phyloP scores from a whole-genome alignment of 257 asterid genomes.

The Solanum ossicruentum region DNA sequence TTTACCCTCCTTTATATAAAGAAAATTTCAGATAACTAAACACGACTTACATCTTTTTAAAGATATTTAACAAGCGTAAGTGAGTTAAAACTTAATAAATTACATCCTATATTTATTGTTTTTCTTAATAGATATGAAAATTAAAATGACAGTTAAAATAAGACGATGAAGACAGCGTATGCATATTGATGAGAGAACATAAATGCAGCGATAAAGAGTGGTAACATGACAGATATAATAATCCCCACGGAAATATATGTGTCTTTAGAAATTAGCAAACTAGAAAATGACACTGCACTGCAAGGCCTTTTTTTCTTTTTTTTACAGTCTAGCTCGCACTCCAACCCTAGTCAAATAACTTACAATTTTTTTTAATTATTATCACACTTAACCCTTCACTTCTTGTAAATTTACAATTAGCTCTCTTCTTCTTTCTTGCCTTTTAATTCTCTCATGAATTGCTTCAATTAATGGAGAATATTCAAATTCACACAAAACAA shows the following conservation, averaged over 20 bases:
- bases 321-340: slow-evolving; percentile 17
- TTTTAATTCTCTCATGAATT: background rate
- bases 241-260: slow-evolving; percentile 32
- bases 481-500: background rate
- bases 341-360: slow-evolving; percentile 13
- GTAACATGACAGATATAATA: background rate
- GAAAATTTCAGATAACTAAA: no score
- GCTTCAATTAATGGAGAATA: background rate
- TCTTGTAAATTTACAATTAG: background rate
- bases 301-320: background rate
- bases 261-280: slow-evolving; percentile 15
- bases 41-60: no score
- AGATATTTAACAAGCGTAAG: no score
- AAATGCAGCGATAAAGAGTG: background rate
- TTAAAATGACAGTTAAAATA: background rate
- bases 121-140: background rate
- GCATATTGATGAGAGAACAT: background rate
- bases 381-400: background rate
- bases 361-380: background rate
- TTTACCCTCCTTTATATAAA: no score
- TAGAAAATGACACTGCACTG: slow-evolving; percentile 47
- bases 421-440: background rate
- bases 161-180: no score
- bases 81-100: background rate
- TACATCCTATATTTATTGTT: background rate